Evolutionary conservation across 2,329 filamentous ascomycete genomes (phyloP).

Genomic region (Drechslerella coelobrocha): DNA sequence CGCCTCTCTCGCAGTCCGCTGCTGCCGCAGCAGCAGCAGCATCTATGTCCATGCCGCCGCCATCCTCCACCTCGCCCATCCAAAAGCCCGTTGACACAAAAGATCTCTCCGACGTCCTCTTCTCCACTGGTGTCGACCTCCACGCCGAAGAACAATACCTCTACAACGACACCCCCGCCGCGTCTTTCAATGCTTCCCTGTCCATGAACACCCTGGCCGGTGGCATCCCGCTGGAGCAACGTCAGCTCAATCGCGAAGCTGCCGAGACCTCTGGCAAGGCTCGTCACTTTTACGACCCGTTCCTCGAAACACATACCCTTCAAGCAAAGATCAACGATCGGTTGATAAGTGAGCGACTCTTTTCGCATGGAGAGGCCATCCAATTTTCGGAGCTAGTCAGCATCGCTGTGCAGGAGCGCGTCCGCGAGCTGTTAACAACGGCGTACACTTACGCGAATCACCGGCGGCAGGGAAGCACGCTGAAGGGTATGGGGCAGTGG

Average conservation of each 20-base stretch:
- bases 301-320: constrained; percentile 13
- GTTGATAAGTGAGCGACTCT: constrained; percentile 16
- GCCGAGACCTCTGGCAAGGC: constrained; percentile 41
- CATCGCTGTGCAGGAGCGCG: constrained; percentile 36
- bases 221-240: constrained; percentile 22
- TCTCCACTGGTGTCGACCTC: constrained; percentile 55
- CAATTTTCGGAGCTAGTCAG: constrained; percentile 27
- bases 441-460: constrained; percentile 25
- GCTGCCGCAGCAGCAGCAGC: constrained; percentile 37
- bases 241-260: constrained; percentile 17
- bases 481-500: constrained; percentile 41
- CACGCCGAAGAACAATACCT: constrained; percentile 55
- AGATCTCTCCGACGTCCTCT: constrained; percentile 55
- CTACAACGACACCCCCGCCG: constrained; percentile 49
- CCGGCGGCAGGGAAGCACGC: constrained; percentile 30
- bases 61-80: constrained; percentile 45
- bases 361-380: constrained; percentile 20
- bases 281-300: constrained; percentile 35
- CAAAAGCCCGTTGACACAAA: constrained; percentile 55
- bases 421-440: constrained; percentile 35
- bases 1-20: constrained; percentile 27
- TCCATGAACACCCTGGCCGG: background rate
- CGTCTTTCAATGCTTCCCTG: constrained; percentile 21
- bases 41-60: constrained; percentile 47
- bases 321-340: constrained; percentile 20